Percentiles rank a stretch among this genome's conserved stretches.
Conservation (phyloP, 2,329 filamentous ascomycete species). For the Rutstroemia sp. region DNA sequence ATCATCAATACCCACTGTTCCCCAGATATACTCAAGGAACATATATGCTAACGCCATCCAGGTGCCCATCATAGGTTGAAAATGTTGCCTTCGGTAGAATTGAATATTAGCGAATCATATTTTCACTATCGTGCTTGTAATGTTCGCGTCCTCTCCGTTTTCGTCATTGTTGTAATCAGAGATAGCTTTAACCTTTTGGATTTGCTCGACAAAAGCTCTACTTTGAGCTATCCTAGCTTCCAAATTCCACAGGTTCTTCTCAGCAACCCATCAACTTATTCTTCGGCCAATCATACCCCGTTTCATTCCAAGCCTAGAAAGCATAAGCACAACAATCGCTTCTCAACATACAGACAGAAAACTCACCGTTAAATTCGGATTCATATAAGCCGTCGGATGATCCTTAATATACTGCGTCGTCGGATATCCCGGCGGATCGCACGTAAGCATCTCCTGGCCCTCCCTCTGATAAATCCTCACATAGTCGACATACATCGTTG, state of each 20-base stretch:
- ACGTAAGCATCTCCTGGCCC: slow-evolving; percentile 41
- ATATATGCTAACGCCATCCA: too few species aligned
- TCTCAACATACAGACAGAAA: background rate
- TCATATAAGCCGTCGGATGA: slow-evolving; percentile 54
- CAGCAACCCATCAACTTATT: slow-evolving; percentile 24
- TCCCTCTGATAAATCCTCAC: slow-evolving; percentile 46
- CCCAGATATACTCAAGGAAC: too few species aligned
- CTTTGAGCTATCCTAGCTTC: too few species aligned
- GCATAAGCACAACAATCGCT: background rate
- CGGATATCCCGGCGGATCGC: slow-evolving; percentile 50
- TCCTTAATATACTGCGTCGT: slow-evolving; percentile 60
- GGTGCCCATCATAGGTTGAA: too few species aligned
- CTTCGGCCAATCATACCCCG: slow-evolving; percentile 26
- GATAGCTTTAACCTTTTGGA: too few species aligned
- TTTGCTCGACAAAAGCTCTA: too few species aligned
- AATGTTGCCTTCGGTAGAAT: too few species aligned
- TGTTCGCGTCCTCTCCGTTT: too few species aligned
- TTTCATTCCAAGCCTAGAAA: slow-evolving; percentile 13
- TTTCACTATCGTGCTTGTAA: too few species aligned
- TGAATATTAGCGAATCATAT: too few species aligned
- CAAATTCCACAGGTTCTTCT: background rate
- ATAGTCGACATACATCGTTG: slow-evolving; percentile 47
- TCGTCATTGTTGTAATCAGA: too few species aligned
- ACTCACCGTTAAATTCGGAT: slow-evolving; percentile 46
- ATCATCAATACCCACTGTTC: too few species aligned